phyloP scores from a whole-genome alignment of 805 yeast genomes.

The Candida odintsovae region DNA sequence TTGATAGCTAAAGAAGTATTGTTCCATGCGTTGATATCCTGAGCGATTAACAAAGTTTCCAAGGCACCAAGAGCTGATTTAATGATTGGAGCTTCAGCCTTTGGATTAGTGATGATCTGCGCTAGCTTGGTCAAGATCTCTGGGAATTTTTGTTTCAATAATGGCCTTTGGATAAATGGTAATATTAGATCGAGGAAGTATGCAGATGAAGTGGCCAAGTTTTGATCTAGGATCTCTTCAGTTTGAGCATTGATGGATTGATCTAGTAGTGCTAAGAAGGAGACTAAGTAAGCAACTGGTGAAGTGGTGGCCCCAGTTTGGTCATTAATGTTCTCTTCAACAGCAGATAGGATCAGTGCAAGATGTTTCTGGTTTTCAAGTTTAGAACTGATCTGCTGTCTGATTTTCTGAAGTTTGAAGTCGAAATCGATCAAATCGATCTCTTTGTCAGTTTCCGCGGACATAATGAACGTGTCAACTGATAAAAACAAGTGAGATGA shows the following conservation, averaged over 20 bases:
- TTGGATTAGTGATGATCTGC: slow-evolving; percentile 64
- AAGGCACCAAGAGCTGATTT: slow-evolving; percentile 82
- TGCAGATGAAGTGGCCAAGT: slow-evolving; percentile 67
- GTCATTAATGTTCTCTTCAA: slow-evolving; percentile 73
- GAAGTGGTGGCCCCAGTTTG: slow-evolving; percentile 35
- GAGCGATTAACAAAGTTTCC: slow-evolving; percentile 73
- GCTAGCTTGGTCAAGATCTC: slow-evolving; percentile 77
- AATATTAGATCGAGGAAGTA: slow-evolving; percentile 78
- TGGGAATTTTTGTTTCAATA: slow-evolving; percentile 69
- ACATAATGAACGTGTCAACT: not conserved
- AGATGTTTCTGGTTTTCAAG: slow-evolving; percentile 81
- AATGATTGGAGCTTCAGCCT: slow-evolving; percentile 73
- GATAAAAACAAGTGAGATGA: not conserved
- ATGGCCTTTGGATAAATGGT: slow-evolving; percentile 63
- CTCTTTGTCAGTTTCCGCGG: slow-evolving; percentile 14
- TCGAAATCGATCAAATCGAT: slow-evolving; percentile 33
- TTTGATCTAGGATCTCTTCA: slow-evolving; percentile 48
- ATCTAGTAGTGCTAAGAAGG: slow-evolving; percentile 75
- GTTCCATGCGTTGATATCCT: slow-evolving; percentile 77
- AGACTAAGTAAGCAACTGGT: slow-evolving; percentile 80
- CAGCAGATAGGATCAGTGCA: slow-evolving; percentile 79
- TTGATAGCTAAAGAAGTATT: slow-evolving; percentile 43
- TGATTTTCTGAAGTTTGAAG: slow-evolving; percentile 59
- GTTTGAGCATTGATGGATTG: slow-evolving; percentile 50
- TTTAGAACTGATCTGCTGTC: slow-evolving; percentile 71